A percentile compares a stretch with the other conserved stretches of the same genome.
Conservation (phyloP, 176 grass and related monocot genomes). For the Aechmea fasciata region DNA sequence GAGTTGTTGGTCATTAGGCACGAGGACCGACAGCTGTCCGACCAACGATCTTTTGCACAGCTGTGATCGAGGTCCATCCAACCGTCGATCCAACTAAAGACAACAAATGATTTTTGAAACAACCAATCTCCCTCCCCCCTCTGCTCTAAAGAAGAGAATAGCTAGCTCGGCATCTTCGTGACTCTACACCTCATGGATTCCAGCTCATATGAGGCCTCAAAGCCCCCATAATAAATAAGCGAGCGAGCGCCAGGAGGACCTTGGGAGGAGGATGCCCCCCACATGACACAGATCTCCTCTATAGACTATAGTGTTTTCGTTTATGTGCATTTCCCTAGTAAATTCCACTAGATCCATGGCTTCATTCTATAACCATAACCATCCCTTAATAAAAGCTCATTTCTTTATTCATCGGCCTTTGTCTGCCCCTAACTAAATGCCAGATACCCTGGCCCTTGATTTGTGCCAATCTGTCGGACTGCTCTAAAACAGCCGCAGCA, state of each 20-base stretch:
- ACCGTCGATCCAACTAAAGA: constrained; percentile 20
- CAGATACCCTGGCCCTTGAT: constrained; percentile 37
- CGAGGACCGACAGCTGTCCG: constrained; percentile 46
- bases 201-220: constrained; percentile 42
- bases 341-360: constrained; percentile 31
- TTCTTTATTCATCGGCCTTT: constrained; percentile 19
- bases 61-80: constrained; percentile 32
- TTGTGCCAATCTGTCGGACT: constrained; percentile 37
- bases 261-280: background rate
- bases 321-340: constrained; percentile 25
- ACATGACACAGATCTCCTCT: constrained; percentile 16
- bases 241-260: background rate
- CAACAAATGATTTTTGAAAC: constrained; percentile 24
- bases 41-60: constrained; percentile 45
- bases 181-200: constrained; percentile 36
- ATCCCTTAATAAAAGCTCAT: constrained; percentile 17
- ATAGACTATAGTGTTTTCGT: constrained; percentile 21
- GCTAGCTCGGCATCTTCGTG: constrained; percentile 20
- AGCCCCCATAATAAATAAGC: constrained; percentile 12
- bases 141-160: constrained; percentile 18
- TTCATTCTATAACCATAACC: constrained; percentile 23
- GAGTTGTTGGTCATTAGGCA: constrained; percentile 37
- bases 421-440: constrained; percentile 10
- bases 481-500: constrained; percentile 34
- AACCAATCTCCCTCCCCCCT: constrained; percentile 16